phyloP scores from a whole-genome alignment of 2,329 filamentous ascomycete species.

The Aspergillus sp. region DNA sequence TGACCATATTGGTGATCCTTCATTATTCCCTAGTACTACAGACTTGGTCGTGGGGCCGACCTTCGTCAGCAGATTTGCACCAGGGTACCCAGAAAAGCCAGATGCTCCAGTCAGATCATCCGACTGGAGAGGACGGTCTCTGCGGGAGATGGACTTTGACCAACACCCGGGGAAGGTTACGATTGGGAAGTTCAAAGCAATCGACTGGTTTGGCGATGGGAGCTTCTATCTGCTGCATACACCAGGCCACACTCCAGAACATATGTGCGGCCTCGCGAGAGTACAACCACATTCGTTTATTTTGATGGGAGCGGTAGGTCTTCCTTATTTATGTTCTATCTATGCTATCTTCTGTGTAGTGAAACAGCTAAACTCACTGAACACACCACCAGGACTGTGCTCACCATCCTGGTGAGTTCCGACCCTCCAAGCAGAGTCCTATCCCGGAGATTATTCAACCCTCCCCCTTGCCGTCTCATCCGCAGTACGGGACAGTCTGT shows the following conservation, averaged over 20 bases:
- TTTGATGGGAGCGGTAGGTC: conserved; percentile 25
- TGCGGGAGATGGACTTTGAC: conserved; percentile 18
- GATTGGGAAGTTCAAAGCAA: conserved; percentile 38
- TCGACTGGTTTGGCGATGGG: conserved; percentile 60
- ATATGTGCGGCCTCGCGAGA: conserved; percentile 25
- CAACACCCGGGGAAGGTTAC: neutral
- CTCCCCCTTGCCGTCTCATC: no score
- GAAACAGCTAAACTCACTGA: no score
- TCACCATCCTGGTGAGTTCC: no score
- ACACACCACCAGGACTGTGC: no score
- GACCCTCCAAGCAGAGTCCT: no score
- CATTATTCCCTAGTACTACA: conserved; percentile 46
- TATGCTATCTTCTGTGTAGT: no score
- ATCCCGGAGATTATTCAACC: no score
- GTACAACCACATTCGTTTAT: conserved; percentile 27
- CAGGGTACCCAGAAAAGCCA: conserved; percentile 23
- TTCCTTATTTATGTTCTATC: no score
- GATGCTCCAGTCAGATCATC: conserved; percentile 6
- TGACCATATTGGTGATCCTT: conserved; percentile 49
- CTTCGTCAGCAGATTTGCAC: conserved; percentile 19
- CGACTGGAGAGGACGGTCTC: conserved; percentile 17
- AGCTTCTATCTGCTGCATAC: conserved; percentile 55
- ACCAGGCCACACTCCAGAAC: conserved; percentile 33
- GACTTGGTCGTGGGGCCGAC: conserved; percentile 30
- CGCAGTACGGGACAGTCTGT: no score